Evolutionary conservation across 495 filamentous ascomycete genomes (phyloP).

Genomic region (Annulohypoxylon stygium): DNA sequence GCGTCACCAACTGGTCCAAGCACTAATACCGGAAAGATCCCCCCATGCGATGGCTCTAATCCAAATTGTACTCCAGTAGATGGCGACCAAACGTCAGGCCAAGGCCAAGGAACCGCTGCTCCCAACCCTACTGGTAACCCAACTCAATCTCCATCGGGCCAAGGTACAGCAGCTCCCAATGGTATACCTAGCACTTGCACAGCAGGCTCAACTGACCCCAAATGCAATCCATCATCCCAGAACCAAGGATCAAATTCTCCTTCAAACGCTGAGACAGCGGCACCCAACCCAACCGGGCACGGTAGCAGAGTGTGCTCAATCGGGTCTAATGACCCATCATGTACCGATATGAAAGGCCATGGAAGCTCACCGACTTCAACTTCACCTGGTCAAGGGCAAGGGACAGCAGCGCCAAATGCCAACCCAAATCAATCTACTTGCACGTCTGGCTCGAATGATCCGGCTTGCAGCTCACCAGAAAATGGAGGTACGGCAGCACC

Average conservation of each 20-base stretch:
- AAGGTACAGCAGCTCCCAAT: constrained; percentile 12
- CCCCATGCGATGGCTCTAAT: constrained; percentile 13
- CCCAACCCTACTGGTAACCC: neutral
- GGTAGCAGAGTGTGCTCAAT: constrained; percentile 2
- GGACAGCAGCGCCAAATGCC: constrained; percentile 23
- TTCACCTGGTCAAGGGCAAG: constrained; percentile 17
- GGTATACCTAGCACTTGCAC: constrained; percentile 21
- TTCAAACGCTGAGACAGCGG: constrained; percentile 18
- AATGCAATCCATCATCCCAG: constrained; percentile 13
- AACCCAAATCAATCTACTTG: constrained; percentile 29
- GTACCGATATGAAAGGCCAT: constrained; percentile 15
- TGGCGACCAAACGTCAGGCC: constrained; percentile 9
- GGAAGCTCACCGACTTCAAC: constrained; percentile 15
- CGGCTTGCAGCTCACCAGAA: constrained; percentile 29
- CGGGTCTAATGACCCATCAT: constrained; percentile 24
- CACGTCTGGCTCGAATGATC: constrained; percentile 35
- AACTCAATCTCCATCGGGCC: neutral
- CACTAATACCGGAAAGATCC: neutral
- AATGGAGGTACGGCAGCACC: constrained; percentile 24
- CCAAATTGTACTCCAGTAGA: constrained; percentile 15
- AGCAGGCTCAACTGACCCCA: constrained; percentile 17
- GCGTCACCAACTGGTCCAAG: constrained; percentile 16
- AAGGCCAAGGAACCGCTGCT: neutral
- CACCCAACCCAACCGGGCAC: constrained; percentile 8
- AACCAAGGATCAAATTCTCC: constrained; percentile 14